Base-by-base conservation (phyloP, 805 yeast genomes). In the Candida anglica region DNA sequence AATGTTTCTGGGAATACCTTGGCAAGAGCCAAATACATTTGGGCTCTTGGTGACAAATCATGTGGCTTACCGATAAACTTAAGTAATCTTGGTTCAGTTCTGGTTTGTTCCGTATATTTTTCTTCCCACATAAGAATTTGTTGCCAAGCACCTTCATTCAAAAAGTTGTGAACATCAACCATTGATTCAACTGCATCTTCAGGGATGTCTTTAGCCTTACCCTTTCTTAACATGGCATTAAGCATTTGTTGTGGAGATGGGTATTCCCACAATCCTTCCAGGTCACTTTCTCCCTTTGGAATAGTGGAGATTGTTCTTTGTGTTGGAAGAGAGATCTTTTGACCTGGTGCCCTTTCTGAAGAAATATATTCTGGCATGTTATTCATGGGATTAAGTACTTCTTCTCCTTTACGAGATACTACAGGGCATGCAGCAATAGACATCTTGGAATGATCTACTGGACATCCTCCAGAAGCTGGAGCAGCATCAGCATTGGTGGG, bases 241-340 rank as follows among this genome's bases (percentile, higher is more conserved):
- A 88, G 79, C 99, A 93, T 93, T 57, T 93, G 99, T 61, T 93
- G 98, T 1, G 99, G 98, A 2, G 96, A 86, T 2, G 99, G 99
- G 55, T 93, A 93, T 61, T 93, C 98, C 99, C 99, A 93, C 30
- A 81, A 77, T 2, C 95, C 95, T 40, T 77, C 79, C 7, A 65
- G 69, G 2, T 64, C 68, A 10, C 55, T 53, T 19, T 68, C 75
- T 19, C 98, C 98, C 42, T 86, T 74, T 15, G 98, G 98, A 34
- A 93, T 93, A 2, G 86, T 63, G 11, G 96, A 86, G 24, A 80
- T 58, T 2, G 95, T 83, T 47, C 96, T 77, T 27, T 83, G 86
- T 0, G 93, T 86, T 7, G 97, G 88, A 20, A 93, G 66, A 22
- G 75, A 78, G 24, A 86, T 47, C 39, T 72, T 75, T 59, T 93